Base-by-base conservation (phyloP, 2,329 filamentous ascomycete species). In the Clarireedia homoeocarpa region DNA sequence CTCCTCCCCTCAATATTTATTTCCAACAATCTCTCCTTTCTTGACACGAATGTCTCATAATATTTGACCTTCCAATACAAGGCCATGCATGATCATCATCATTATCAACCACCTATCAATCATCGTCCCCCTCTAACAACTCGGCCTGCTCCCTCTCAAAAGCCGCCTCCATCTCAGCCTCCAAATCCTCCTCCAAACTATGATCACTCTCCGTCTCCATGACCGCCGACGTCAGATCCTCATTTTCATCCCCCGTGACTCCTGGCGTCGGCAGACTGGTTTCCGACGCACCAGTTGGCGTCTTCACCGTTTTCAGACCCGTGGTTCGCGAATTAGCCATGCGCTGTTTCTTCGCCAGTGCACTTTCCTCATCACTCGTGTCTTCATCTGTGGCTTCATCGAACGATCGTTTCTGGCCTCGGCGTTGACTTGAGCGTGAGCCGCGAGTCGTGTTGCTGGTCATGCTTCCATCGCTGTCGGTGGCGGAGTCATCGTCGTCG, bases 301-400 rank as follows among this genome's bases (percentile, higher is more conserved):
- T 76, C 50, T 70, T 71, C 36, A 75, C 73, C 6, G 73, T 73
- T 54, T 78, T 74, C 42, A 82, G 68, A 7, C 73, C 68, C 6
- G 78, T 78, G 1, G 72, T 72, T 27, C 75, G 73, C 51, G 70
- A 73, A 52, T 73, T 72, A 15, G 75, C 74, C 27, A 78, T 66
- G 10, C 74, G 73, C 61, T 81, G 76, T 64, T 77, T 77, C 70
- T 82, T 84, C 2, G 74, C 72, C 3, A 78, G 63, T 2, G 70
- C 69, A 51, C 73, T 76, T 59, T 74, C 67, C 14, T 82, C 77
- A 55, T 73, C 77, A 30, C 75, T 76, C 44, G 76, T 73, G 55
- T 77, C 74, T 20, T 77, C 75, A 48, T 75, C 72, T 48, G 58
- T 72, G 12, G 45, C 71, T 67, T 64, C 65, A 7, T 61, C 61